Base-by-base conservation (phyloP, 257 asterid species). In the Catharanthus roseus region DNA sequence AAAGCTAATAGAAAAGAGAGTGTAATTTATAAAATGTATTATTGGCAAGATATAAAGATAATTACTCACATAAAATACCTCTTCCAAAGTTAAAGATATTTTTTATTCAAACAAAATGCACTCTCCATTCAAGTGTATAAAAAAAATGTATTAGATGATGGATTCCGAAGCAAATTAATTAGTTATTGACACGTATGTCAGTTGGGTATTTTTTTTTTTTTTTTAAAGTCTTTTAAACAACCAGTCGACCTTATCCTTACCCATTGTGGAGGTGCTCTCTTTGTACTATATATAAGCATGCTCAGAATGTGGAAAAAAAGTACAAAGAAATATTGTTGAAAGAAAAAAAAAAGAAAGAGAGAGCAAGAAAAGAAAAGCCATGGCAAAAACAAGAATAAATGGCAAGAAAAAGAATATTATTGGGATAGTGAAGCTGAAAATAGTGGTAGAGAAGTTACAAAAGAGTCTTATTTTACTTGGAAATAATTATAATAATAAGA, bases 401-500 rank as follows among this genome's bases (percentile, higher is more conserved):
- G 77, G 72, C 18, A 81, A 51, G 76, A 91, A 71, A 3, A 80
- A 75, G 64, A 79, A 66, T 68, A n/a, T n/a, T n/a, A n/a, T n/a
- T 38, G 75, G 89, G 24, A 76, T 81, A 8, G 63, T 77, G n/a
- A 88, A 78, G 67, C 80, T 86, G 10, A 88, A 83, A 75, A 73
- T 76, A 57, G 90, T 81, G 3, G 82, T 82, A 8, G 82, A 86
- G 66, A 89, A 76, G 82, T 80, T 91, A 8, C 89, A 80, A 63
- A 84, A 75, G 64, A 83, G 89, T 24, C 79, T 83, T 38, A 8
- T 38, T 31, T 67, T 79, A 57, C 54, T 67, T n/a, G 84, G 83
- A 63, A 83, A 78, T 72, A 85, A 74, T 8, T 8, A 38, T 38
- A 8, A 38, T 3, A 8, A 38, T 38, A 38, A 38, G 42, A 38